Conservation (phyloP, 2,329 filamentous ascomycete genomes). For the Xylaria digitata region DNA sequence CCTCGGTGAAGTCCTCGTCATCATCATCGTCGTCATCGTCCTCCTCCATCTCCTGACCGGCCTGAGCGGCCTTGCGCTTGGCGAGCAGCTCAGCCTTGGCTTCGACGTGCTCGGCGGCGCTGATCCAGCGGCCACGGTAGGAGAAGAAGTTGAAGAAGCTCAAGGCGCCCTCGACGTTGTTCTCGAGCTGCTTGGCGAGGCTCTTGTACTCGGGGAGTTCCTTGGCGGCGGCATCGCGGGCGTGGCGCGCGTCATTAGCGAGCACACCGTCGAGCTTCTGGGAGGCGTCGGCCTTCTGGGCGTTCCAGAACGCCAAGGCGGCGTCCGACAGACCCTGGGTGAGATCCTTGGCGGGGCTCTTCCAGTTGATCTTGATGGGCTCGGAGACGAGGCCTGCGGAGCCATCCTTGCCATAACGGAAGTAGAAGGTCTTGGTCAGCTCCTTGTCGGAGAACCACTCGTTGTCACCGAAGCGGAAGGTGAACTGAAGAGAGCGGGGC, state of each 20-base stretch:
- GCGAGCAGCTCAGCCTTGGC: conserved; percentile 56
- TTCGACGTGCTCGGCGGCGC: conserved; percentile 68
- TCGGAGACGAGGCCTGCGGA: conserved; percentile 73
- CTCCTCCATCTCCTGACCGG: conserved; percentile 49
- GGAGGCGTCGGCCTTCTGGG: conserved; percentile 59
- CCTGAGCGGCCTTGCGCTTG: conserved; percentile 46
- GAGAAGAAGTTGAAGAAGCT: conserved; percentile 80
- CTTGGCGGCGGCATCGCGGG: conserved; percentile 45
- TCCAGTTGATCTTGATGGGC: conserved; percentile 74
- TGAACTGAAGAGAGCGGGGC: conserved; percentile 71
- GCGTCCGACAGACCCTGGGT: conserved; percentile 72
- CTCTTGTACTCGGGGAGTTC: conserved; percentile 45
- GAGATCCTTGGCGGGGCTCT: conserved; percentile 69
- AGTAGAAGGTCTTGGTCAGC: conserved; percentile 75
- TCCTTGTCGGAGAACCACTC: conserved; percentile 69
- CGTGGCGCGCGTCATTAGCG: conserved; percentile 43
- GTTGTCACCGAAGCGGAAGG: conserved; percentile 67
- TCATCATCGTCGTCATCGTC: conserved; percentile 53
- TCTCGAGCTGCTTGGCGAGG: conserved; percentile 42
- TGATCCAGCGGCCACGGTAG: conserved; percentile 69
- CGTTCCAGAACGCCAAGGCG: conserved; percentile 67
- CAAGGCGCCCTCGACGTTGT: conserved; percentile 51
- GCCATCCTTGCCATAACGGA: conserved; percentile 66
- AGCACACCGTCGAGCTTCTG: conserved; percentile 51
- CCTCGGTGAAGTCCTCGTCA: conserved; percentile 49